Conservation (phyloP, 1,139 yeast genomes). For the Saccharomyces hybrid region DNA sequence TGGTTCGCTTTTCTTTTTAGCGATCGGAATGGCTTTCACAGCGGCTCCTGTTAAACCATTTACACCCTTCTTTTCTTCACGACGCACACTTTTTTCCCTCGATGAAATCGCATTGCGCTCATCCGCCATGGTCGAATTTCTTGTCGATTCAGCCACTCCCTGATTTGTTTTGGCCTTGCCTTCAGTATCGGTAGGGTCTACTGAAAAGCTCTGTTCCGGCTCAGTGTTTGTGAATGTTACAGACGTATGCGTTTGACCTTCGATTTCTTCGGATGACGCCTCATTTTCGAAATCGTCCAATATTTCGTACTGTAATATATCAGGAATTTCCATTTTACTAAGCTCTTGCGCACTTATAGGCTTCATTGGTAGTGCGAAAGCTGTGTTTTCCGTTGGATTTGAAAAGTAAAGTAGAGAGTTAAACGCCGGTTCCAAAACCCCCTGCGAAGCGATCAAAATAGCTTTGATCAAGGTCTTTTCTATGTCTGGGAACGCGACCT, state of each 20-base stretch:
- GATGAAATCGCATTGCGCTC: neutral
- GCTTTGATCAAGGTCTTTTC: constrained; percentile 63
- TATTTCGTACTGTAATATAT: constrained; percentile 8
- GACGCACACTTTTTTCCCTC: neutral
- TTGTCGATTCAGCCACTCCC: neutral
- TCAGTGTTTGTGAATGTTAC: neutral
- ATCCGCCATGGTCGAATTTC: neutral
- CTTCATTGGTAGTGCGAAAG: constrained; percentile 46
- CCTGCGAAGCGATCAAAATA: constrained; percentile 70
- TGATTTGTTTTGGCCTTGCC: neutral
- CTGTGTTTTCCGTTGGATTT: constrained; percentile 62
- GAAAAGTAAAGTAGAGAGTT: constrained; percentile 71
- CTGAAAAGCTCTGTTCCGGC: neutral
- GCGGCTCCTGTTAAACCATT: neutral
- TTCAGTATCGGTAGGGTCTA: neutral
- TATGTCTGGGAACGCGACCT: constrained; percentile 67
- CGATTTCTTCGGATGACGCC: neutral
- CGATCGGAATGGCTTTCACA: neutral
- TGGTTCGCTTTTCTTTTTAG: neutral
- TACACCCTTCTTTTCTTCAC: neutral
- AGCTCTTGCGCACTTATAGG: constrained; percentile 48
- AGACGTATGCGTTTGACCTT: neutral
- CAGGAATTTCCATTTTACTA: constrained; percentile 47
- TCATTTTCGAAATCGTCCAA: neutral
- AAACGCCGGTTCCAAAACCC: constrained; percentile 69